phyloP scores from a whole-genome alignment of 1,284 basidiomycete species.

The Sanghuangporus sanghuang region DNA sequence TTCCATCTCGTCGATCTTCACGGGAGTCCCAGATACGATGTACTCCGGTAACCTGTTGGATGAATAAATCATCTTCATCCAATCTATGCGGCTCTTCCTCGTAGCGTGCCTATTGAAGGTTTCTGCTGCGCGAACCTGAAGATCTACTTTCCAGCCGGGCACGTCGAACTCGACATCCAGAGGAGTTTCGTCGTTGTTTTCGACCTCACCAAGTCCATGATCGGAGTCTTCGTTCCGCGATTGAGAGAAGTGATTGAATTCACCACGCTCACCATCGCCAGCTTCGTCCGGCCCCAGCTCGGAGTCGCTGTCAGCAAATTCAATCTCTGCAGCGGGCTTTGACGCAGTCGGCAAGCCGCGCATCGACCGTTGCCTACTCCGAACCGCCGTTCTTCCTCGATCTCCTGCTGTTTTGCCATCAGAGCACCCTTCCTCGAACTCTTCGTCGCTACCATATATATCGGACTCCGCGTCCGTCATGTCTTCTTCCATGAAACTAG shows the following conservation, averaged over 20 bases:
- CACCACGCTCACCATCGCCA: slow-evolving; percentile 22
- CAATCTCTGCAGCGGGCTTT: slow-evolving; percentile 39
- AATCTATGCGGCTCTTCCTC: slow-evolving; percentile 50
- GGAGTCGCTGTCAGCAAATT: slow-evolving; percentile 80
- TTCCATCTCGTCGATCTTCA: slow-evolving; percentile 28
- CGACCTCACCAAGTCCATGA: background rate
- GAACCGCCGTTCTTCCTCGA: slow-evolving; percentile 42
- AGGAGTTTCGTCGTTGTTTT: background rate
- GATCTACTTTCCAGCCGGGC: slow-evolving; percentile 78
- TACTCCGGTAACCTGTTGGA: slow-evolving; percentile 67
- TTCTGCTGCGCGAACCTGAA: slow-evolving; percentile 52
- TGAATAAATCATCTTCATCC: slow-evolving; percentile 86
- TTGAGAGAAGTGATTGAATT: background rate
- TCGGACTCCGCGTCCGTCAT: slow-evolving; percentile 19
- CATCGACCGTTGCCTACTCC: slow-evolving; percentile 40
- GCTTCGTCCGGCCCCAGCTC: slow-evolving; percentile 47
- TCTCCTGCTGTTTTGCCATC: slow-evolving; percentile 9
- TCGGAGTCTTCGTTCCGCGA: slow-evolving; percentile 39
- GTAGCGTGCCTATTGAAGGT: slow-evolving; percentile 37
- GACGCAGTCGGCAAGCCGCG: slow-evolving; percentile 30
- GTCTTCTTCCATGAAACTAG: slow-evolving; percentile 28
- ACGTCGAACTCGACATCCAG: slow-evolving; percentile 22
- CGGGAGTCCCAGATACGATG: slow-evolving; percentile 45
- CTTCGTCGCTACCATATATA: slow-evolving; percentile 25
- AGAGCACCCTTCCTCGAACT: slow-evolving; percentile 26